Base-by-base conservation (phyloP, 2,329 filamentous ascomycete genomes). In the Cladosporium sp. region DNA sequence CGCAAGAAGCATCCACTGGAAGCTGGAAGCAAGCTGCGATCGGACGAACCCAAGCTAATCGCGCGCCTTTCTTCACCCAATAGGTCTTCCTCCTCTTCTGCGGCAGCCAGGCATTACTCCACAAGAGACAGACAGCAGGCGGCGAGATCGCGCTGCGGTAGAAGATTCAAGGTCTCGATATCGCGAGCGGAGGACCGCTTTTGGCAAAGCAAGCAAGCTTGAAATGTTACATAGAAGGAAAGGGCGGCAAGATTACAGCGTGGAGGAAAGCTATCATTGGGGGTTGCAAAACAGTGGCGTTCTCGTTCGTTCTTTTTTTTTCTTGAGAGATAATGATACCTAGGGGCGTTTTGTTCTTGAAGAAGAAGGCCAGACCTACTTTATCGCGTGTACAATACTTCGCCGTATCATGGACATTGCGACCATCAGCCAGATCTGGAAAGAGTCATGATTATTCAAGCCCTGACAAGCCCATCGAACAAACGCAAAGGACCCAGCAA, bases 11-110 rank as follows among this genome's bases (percentile, higher is more conserved):
- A 54, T 34, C 26, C 15, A 34, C 41, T 12, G n/a, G n/a, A 47
- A 47, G 41, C 41, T 21, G 41, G 41, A 47, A 11, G n/a, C n/a
- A 47, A 47, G 8, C n/a, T 21, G 41, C 41, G n/a, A 3, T 7
- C 41, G 8, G 4, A 3, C n/a, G 41, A 24, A n/a, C 51, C 38
- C 38, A 44, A 49, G 63, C 60, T 36, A 21, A 66, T n/a, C 21
- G 49, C 38, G 49, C n/a, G 30, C 44, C 30, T 12, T 26, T 34
- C 24, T 28, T 61, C 44, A 2, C 63, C 24, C 24, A 59, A 59
- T 71, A 96, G 93, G 88, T 85, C 21, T 98, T 98, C 84, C 86
- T 97, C 65, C 85, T 96, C 60, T 97, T 96, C 82, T 98, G 94
- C 80, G 91, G 90, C 66, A 87, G 93, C 71, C 94, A 98, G 79